Evolutionary conservation across 2,329 filamentous ascomycete genomes (phyloP).

Genomic region (Juglanconis oblonga): DNA sequence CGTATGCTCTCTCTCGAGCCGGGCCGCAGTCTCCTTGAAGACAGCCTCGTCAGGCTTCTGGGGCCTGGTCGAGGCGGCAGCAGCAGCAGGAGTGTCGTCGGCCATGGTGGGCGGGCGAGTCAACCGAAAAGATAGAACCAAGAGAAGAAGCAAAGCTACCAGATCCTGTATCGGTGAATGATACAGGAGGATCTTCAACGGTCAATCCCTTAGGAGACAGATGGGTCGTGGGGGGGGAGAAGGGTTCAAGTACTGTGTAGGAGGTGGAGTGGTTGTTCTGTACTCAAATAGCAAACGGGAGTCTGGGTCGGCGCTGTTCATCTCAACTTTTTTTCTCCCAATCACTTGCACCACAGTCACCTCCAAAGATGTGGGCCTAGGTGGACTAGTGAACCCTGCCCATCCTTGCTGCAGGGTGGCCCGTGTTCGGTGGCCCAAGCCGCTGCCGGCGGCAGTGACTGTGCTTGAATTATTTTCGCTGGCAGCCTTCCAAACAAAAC

Average conservation of each 20-base stretch:
- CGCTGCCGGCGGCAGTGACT: not conserved
- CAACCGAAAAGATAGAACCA: constrained; percentile 17
- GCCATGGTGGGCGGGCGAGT: constrained; percentile 39
- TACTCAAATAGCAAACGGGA: not conserved
- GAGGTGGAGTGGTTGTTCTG: constrained; percentile 7
- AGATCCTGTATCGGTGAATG: constrained; percentile 4
- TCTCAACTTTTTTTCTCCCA: constrained; percentile 24
- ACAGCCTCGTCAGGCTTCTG: constrained; percentile 82
- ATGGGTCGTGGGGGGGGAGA: not conserved
- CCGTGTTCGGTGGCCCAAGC: not conserved
- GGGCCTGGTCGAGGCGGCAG: constrained; percentile 58
- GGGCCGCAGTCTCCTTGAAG: constrained; percentile 75
- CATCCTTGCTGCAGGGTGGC: not conserved
- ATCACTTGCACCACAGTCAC: constrained; percentile 5
- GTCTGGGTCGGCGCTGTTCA: not conserved
- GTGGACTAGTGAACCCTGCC: not conserved
- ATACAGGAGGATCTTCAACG: not conserved
- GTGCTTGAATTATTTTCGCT: not conserved
- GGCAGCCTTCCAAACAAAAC: not conserved
- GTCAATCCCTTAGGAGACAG: not conserved
- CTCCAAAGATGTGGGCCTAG: not conserved
- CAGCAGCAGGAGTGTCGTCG: constrained; percentile 37
- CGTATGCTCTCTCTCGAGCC: constrained; percentile 84
- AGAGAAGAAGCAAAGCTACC: constrained; percentile 7
- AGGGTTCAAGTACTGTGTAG: not conserved